Evolutionary conservation across 148 eudicot genomes (phyloP).

Genomic region (Heliamphora exappendiculata): DNA sequence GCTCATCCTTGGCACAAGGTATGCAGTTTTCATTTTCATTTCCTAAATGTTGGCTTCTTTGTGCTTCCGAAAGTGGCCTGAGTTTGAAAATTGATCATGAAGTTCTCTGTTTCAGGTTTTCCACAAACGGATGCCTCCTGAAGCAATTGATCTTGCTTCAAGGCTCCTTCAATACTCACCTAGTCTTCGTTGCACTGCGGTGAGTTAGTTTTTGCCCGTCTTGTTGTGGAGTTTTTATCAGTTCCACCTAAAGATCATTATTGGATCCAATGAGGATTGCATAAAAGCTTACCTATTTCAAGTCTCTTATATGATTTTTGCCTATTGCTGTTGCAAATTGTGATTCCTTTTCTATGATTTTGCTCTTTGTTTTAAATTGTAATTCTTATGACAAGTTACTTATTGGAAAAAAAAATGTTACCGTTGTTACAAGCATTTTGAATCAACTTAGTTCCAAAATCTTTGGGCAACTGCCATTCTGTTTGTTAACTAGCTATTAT

Average conservation of each 20-base stretch:
- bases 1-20: conserved; percentile 99
- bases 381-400: no score
- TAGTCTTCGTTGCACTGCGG: conserved; percentile 88
- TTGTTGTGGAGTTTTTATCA: background rate
- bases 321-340: background rate
- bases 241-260: background rate
- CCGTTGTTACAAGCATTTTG: background rate
- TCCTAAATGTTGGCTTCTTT: background rate
- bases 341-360: background rate
- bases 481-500: background rate
- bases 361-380: background rate
- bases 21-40: conserved; percentile 2
- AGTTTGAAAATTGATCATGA: conserved; percentile 7
- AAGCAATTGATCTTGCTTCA: conserved; percentile 88
- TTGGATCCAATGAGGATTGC: background rate
- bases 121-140: conserved; percentile 79
- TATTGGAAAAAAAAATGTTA: no score
- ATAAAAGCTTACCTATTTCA: background rate
- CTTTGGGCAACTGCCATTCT: background rate
- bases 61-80: background rate
- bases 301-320: background rate
- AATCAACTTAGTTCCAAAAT: background rate
- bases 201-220: conserved; percentile 26
- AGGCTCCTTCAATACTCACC: conserved; percentile 86
- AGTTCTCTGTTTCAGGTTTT: conserved; percentile 53